phyloP scores from a whole-genome alignment of 1,284 basidiomycete genomes.

The Trametes hirsuta region DNA sequence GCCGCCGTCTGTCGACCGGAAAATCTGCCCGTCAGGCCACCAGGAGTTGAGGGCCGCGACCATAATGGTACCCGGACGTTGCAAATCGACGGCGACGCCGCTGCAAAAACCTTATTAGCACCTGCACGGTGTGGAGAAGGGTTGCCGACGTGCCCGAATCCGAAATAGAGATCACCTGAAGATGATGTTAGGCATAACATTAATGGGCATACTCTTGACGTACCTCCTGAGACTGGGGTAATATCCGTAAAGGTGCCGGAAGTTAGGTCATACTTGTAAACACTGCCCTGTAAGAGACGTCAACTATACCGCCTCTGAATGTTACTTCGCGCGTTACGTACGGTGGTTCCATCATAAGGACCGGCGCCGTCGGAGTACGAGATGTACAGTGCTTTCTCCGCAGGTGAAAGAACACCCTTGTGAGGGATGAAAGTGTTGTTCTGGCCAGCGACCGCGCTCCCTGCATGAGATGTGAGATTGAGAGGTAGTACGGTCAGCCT shows the following conservation, averaged over 20 bases:
- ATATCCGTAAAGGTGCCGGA: conserved; percentile 51
- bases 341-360: conserved; percentile 56
- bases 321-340: conserved; percentile 6
- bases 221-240: conserved; percentile 36
- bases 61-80: conserved; percentile 66
- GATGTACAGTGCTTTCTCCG: conserved; percentile 60
- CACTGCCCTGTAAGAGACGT: conserved; percentile 22
- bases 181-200: not conserved
- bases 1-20: conserved; percentile 59
- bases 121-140: conserved; percentile 10
- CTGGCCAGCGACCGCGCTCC: conserved; percentile 59
- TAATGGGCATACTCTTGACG: not conserved
- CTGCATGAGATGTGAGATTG: conserved; percentile 33
- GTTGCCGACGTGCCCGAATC: conserved; percentile 27
- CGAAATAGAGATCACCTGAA: conserved; percentile 34
- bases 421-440: conserved; percentile 63
- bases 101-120: conserved; percentile 51
- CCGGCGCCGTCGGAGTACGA: conserved; percentile 54
- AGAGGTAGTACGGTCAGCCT: not conserved
- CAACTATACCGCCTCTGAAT: not conserved
- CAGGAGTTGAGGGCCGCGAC: conserved; percentile 63
- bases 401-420: conserved; percentile 63
- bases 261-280: conserved; percentile 50
- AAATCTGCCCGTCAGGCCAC: conserved; percentile 69
- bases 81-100: conserved; percentile 61